A percentile compares a stretch with the other conserved stretches of the same genome.
Evolutionary conservation across 805 yeast species (phyloP).

Genomic region (Ogataea methanolica): DNA sequence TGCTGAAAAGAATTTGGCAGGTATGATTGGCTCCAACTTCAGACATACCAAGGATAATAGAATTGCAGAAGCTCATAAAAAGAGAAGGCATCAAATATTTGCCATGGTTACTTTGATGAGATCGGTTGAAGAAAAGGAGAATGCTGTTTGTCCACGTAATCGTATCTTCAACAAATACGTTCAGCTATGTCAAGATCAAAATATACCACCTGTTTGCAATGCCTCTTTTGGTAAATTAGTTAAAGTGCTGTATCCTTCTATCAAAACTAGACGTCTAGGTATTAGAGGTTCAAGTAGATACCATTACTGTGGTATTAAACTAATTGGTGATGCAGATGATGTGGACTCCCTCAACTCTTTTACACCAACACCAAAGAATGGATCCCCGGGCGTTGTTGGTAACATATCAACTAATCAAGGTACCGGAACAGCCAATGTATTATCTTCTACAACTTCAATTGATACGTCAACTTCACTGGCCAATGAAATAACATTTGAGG

Average conservation of each 20-base stretch:
- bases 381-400: slow-evolving; percentile 11
- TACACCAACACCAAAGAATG: slow-evolving; percentile 10
- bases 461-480: background rate
- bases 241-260: slow-evolving; percentile 55
- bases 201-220: slow-evolving; percentile 58
- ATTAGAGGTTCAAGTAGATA: slow-evolving; percentile 78
- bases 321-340: slow-evolving; percentile 33
- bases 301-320: slow-evolving; percentile 75
- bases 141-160: slow-evolving; percentile 59
- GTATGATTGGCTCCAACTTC: slow-evolving; percentile 7
- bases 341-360: slow-evolving; percentile 14
- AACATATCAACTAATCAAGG: background rate
- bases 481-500: slow-evolving; percentile 9
- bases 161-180: slow-evolving; percentile 66
- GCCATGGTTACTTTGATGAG: slow-evolving; percentile 79
- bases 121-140: slow-evolving; percentile 47
- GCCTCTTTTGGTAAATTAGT: slow-evolving; percentile 79
- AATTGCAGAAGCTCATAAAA: slow-evolving; percentile 28
- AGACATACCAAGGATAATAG: slow-evolving; percentile 16
- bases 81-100: slow-evolving; percentile 68
- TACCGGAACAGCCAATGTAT: background rate
- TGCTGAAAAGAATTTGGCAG: slow-evolving; percentile 25
- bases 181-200: slow-evolving; percentile 48
- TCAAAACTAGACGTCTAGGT: slow-evolving; percentile 76
- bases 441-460: background rate